phyloP scores from a whole-genome alignment of 148 eudicot species.

The Amaranthus hypochondriacus region DNA sequence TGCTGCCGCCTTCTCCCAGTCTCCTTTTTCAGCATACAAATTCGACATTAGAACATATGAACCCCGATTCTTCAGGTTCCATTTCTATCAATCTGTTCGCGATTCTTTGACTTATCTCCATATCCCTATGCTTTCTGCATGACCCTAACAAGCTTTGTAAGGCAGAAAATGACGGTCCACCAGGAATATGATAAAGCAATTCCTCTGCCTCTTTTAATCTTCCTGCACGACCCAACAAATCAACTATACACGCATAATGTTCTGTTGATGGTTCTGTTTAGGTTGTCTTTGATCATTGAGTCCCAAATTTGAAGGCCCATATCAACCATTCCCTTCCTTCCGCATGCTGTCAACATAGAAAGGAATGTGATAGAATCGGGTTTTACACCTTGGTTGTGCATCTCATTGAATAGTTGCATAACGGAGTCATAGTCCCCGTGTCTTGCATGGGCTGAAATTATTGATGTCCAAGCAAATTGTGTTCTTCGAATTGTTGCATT shows the following conservation, averaged over 20 bases:
- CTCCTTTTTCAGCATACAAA: slow-evolving; percentile 76
- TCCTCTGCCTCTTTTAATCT: slow-evolving; percentile 81
- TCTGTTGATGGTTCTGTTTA: slow-evolving; percentile 54
- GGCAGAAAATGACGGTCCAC: slow-evolving; percentile 59
- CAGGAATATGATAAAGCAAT: slow-evolving; percentile 51
- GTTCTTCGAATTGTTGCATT: slow-evolving; percentile 40
- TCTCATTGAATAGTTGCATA: slow-evolving; percentile 53
- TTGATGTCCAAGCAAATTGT: slow-evolving; percentile 89
- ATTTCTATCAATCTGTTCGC: slow-evolving; percentile 51
- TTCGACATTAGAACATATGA: slow-evolving; percentile 83
- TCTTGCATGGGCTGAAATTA: slow-evolving; percentile 79
- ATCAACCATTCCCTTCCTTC: slow-evolving; percentile 83
- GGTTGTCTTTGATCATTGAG: slow-evolving; percentile 46
- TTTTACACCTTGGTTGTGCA: slow-evolving; percentile 44
- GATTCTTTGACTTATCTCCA: slow-evolving; percentile 55
- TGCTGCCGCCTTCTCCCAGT: slow-evolving; percentile 75
- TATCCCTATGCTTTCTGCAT: slow-evolving; percentile 64
- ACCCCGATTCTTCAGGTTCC: slow-evolving; percentile 77
- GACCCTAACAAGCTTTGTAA: slow-evolving; percentile 88
- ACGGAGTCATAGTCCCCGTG: slow-evolving; percentile 83
- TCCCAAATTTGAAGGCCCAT: slow-evolving; percentile 59
- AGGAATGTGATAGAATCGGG: slow-evolving; percentile 81
- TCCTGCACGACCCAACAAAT: slow-evolving; percentile 86
- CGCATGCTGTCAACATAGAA: slow-evolving; percentile 73
- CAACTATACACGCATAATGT: slow-evolving; percentile 87